Evolutionary conservation across 108 stramenopile species (phyloP), one percentile per base, ranked within the genome.

Genomic region (Schizochytrium sp.): DNA sequence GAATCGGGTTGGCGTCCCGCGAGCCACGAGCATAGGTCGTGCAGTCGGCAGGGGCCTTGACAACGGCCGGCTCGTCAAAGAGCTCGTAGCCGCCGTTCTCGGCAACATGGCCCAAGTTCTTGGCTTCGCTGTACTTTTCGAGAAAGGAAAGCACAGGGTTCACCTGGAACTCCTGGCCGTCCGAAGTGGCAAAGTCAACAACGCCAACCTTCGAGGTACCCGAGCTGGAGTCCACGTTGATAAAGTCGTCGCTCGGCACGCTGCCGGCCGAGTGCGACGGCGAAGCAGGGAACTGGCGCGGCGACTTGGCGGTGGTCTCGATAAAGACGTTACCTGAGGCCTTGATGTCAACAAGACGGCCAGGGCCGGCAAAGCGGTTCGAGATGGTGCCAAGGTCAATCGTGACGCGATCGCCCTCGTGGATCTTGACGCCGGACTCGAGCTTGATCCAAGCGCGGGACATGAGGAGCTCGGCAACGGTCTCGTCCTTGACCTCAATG

Each of bases 1-100:
- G 89, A 5, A 89, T 89, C 25, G 89, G 72, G 76, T 89, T 89
- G 87, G 41, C 41, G 55, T 89, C 89, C 16, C 57, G 57, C 21
- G 76, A 87, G 19, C 41, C 89, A 1, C 19, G 23, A 5, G 89
- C 89, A 43, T 89, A 89, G 25, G 5, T 25, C 19, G 34, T 29
- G 87, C 29, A 57, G 59, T 88, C 87, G 0, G 8, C 58, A 0
- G 87, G 87, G 0, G 87, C 58, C 59, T 41, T 19, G 48, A 34
- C 58, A 5, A 59, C 59, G 23, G 18, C 87, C 14, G 87, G 87
- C 87, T 88, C 60, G 8, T 19, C 59, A 5, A 88, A 23, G 53
- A 88, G 29, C 19, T 83, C 76, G 76, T 83, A 83, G 76, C 76
- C 76, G 48, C 76, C 76, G 28, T 47, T 53, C 76, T 83, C 76